Evolutionary conservation across 345 rosid species (phyloP).

Genomic region (Rhizophora mangle): DNA sequence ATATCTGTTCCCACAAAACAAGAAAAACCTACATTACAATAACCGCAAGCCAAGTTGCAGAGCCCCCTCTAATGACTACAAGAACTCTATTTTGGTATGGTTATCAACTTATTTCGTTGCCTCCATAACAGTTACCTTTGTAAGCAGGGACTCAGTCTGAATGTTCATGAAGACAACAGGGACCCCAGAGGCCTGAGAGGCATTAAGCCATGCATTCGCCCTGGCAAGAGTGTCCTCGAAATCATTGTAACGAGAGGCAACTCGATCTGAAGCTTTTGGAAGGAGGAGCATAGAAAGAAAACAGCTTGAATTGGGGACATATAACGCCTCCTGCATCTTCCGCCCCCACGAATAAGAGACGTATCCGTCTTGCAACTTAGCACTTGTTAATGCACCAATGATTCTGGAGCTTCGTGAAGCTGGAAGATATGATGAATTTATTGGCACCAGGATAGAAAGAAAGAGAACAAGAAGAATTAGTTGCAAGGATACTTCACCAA

Average conservation of each 20-base stretch:
- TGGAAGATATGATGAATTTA: constrained; percentile 24
- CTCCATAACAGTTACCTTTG: constrained; percentile 53
- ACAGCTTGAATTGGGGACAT: constrained; percentile 71
- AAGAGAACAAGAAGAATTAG: too few species aligned
- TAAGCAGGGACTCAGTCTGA: constrained; percentile 89
- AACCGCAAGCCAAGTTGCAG: background rate
- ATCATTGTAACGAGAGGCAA: constrained; percentile 78
- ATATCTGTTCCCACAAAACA: constrained; percentile 52
- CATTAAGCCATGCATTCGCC: constrained; percentile 81
- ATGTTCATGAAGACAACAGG: constrained; percentile 83
- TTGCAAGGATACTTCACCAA: too few species aligned
- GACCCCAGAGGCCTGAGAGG: constrained; percentile 77
- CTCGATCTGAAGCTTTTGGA: constrained; percentile 75
- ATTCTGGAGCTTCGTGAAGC: constrained; percentile 78
- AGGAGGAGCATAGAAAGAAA: constrained; percentile 86
- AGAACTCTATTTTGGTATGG: background rate
- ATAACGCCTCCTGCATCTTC: constrained; percentile 60
- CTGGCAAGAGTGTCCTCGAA: constrained; percentile 96
- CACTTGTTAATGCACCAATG: constrained; percentile 59
- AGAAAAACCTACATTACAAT: background rate
- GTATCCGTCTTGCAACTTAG: constrained; percentile 92
- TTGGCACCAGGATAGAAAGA: too few species aligned
- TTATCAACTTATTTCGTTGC: background rate
- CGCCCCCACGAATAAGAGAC: constrained; percentile 84
- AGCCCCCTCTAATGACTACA: background rate